Evolutionary conservation across 257 asterid genomes (phyloP), one percentile per base, ranked within the genome.

Genomic region (Jacaranda copaia): DNA sequence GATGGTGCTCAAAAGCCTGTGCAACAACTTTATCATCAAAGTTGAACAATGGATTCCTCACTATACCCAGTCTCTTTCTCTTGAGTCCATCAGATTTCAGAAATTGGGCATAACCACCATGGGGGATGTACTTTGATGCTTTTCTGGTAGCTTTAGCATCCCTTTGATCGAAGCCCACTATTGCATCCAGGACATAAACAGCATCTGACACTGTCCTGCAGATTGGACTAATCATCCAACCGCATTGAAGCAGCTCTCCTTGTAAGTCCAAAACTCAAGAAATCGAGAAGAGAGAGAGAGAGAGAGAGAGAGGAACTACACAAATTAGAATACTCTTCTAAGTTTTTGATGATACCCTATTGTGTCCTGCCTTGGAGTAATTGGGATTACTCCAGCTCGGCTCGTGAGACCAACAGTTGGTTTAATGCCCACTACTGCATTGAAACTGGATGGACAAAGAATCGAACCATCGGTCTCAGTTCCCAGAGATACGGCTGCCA

Each of bases 201-300:
- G 89, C 87, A 39, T 87, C 91, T n/a, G 85, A 64, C 7, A 87
- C 84, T 5, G 86, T 85, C 82, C 89, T 83, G 64, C 87, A 84
- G 20, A 87, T 79, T 9, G 89, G 89, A 61, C 91, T 85, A 72
- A 46, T 6, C 10, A 72, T 67, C 12, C 60, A 45, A 16, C 48
- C 8, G 35, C n/a, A n/a, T n/a, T n/a, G n/a, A n/a, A n/a, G n/a
- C 43, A 35, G 18, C 15, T 60, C 35, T 5, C 11, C 5, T 18
- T 5, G 11, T 18, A 0, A 56, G 61, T 5, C 61, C 3, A 56
- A 56, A 11, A 16, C 59, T 53, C 59, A 15, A 15, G 5, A n/a
- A n/a, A 13, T 18, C 3, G 42, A 57, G 1, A 13, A 68, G 43
- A 3, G n/a, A 11, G 63, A 56, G 1, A 57, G 0, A 48, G 2